Evolutionary conservation across 31 red algal species (phyloP), one percentile per base, ranked within the genome.

Genomic region (Endocladia muricata): DNA sequence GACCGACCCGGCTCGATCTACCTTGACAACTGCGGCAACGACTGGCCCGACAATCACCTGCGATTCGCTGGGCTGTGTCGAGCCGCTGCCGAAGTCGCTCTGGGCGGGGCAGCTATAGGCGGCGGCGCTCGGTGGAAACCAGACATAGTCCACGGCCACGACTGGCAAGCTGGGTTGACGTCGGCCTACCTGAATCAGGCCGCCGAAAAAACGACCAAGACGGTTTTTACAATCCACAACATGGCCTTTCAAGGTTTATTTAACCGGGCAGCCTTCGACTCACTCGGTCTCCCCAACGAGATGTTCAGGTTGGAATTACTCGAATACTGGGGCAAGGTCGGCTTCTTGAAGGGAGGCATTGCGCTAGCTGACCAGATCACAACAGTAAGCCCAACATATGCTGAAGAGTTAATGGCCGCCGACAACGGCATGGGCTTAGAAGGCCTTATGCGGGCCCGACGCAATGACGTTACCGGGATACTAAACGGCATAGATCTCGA

Each of bases 211-310:
- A n/a, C n/a, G n/a, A n/a, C n/a, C n/a, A 59, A 59, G 32, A 59
- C 32, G 28, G 55, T 59, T 25, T 59, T 59, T 59, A 59, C 55
- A 59, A 59, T 59, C 32, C 55, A 59, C 32, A 59, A 59, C 32
- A 59, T 59, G 55, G 32, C 28, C 55, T 59, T 31, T 59, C 55
- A 59, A 59, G 55, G 55, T 25, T 31, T 59, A 25, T 25, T 30
- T 30, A 30, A 59, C 28, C 28, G 28, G 28, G 28, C 55, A 25
- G 32, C 32, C 32, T 59, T 59, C 28, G 55, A 59, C 55, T 59
- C 28, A 30, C 28, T 59, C 28, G 32, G 32, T 30, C 55, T 59
- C 55, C 55, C 55, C 32, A 25, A 30, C 28, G 55, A 59, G 55
- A 25, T 30, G 28, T 59, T 31, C 55, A 25, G 28, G 32, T 31